Conservation (phyloP, 2,329 filamentous ascomycete genomes). For the Fusarium tuaranense region DNA sequence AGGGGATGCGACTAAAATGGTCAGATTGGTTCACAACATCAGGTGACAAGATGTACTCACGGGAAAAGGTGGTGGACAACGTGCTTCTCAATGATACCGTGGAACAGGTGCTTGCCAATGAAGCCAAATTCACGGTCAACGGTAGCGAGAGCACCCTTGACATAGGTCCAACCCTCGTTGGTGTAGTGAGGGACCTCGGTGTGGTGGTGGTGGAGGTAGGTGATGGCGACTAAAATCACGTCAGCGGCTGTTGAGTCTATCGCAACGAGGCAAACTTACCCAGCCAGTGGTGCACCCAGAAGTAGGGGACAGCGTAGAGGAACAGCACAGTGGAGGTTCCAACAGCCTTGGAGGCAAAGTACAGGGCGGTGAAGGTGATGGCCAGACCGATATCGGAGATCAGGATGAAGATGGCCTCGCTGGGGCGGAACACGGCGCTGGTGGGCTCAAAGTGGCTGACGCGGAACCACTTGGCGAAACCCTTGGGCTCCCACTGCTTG, state of each 20-base stretch:
- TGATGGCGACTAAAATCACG: slow-evolving; percentile 70
- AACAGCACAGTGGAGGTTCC: slow-evolving; percentile 68
- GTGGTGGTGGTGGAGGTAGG: slow-evolving; percentile 80
- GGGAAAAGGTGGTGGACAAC: slow-evolving; percentile 71
- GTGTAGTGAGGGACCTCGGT: slow-evolving; percentile 55
- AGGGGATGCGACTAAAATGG: slow-evolving; percentile 45
- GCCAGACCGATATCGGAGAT: slow-evolving; percentile 71
- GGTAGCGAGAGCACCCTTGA: slow-evolving; percentile 70
- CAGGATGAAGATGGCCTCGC: slow-evolving; percentile 67
- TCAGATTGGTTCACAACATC: too few species aligned
- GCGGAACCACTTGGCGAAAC: slow-evolving; percentile 53
- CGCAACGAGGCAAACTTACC: slow-evolving; percentile 53
- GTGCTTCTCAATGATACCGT: slow-evolving; percentile 70
- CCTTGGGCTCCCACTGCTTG: slow-evolving; percentile 55
- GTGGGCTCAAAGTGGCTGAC: slow-evolving; percentile 71
- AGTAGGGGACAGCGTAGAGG: slow-evolving; percentile 73
- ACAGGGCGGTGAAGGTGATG: slow-evolving; percentile 63
- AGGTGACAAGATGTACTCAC: too few species aligned
- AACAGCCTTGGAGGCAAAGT: slow-evolving; percentile 63
- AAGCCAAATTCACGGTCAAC: slow-evolving; percentile 73
- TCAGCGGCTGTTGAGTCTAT: slow-evolving; percentile 9
- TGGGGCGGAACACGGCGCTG: slow-evolving; percentile 69
- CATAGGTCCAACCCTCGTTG: slow-evolving; percentile 69
- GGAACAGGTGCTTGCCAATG: slow-evolving; percentile 71
- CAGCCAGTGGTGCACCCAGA: slow-evolving; percentile 80